These are phyloP conservation scores for Blumeria graminis DNA, from an alignment of 2,329 filamentous ascomycete species.

Conservation along the genomic window DNA sequence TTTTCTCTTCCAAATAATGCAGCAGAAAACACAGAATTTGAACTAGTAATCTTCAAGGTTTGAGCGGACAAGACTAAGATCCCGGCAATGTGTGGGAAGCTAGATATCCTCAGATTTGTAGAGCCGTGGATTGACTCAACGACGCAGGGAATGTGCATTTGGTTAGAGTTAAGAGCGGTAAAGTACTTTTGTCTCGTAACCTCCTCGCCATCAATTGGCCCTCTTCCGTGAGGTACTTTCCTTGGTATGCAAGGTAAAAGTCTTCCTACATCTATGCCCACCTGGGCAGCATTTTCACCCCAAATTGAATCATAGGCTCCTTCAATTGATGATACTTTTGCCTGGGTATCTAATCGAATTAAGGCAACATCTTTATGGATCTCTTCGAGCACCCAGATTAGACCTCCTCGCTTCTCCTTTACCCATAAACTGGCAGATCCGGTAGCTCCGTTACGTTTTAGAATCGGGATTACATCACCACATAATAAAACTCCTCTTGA, in stretches of 20 bases:
- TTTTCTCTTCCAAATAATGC: constrained; percentile 76
- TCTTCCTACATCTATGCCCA: constrained; percentile 50
- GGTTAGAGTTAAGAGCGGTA: constrained; percentile 55
- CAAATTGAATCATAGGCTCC: constrained; percentile 76
- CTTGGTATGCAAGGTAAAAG: constrained; percentile 67
- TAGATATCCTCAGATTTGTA: constrained; percentile 61
- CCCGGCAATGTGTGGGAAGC: constrained; percentile 90
- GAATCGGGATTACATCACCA: constrained; percentile 93
- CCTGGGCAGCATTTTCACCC: constrained; percentile 42
- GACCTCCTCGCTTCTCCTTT: constrained; percentile 78
- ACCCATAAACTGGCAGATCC: constrained; percentile 95
- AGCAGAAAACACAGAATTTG: constrained; percentile 82
- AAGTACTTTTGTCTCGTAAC: constrained; percentile 54
- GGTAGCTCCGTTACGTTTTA: constrained; percentile 77
- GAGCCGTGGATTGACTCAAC: constrained; percentile 48
- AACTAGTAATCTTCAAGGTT: constrained; percentile 61
- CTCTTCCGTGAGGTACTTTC: constrained; percentile 43
- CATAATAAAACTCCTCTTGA: constrained; percentile 79
- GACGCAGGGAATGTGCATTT: constrained; percentile 62
- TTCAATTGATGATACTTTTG: constrained; percentile 40
- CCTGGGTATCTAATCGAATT: constrained; percentile 54
- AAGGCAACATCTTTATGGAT: constrained; percentile 83
- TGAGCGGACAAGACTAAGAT: constrained; percentile 78
- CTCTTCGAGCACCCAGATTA: constrained; percentile 96
- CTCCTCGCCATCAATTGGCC: constrained; percentile 55